Evolutionary conservation across 352 stramenopile genomes (phyloP).

Genomic region (Pythium vanterpoolii): DNA sequence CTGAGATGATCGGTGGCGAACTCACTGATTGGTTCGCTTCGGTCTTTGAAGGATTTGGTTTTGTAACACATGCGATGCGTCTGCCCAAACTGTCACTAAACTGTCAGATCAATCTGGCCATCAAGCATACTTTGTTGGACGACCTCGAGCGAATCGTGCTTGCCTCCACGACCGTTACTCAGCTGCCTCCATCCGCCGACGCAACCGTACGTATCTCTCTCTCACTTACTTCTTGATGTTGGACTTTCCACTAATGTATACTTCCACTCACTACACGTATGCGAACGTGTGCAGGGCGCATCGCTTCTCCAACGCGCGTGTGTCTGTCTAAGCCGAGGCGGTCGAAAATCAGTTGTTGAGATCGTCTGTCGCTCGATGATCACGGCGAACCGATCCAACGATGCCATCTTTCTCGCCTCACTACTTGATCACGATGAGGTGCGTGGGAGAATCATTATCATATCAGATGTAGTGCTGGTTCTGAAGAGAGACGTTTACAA

Average conservation of each 20-base stretch:
- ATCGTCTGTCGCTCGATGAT: constrained; percentile 24
- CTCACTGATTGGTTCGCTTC: constrained; percentile 50
- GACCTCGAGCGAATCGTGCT: constrained; percentile 35
- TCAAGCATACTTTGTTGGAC: constrained; percentile 53
- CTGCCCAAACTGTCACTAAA: constrained; percentile 36
- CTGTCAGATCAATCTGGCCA: constrained; percentile 62
- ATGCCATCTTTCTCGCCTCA: constrained; percentile 53
- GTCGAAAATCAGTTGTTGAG: constrained; percentile 24
- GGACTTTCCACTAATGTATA: no score
- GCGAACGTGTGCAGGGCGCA: constrained; percentile 30
- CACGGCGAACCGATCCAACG: constrained; percentile 25
- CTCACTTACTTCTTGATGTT: not conserved
- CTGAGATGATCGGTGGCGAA: constrained; percentile 34
- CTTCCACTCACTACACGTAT: no score
- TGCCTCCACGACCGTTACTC: constrained; percentile 14
- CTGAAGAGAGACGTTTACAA: not conserved
- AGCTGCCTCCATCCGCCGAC: constrained; percentile 27
- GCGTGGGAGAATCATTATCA: not conserved
- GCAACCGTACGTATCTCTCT: constrained; percentile 33
- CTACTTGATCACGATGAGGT: constrained; percentile 48
- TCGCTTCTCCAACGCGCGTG: constrained; percentile 61
- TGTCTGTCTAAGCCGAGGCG: constrained; percentile 35
- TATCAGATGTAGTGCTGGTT: not conserved
- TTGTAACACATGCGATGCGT: constrained; percentile 33
- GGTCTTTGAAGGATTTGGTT: constrained; percentile 68